Conservation (phyloP, 345 rosid species). For the Carallia pectinifolia region DNA sequence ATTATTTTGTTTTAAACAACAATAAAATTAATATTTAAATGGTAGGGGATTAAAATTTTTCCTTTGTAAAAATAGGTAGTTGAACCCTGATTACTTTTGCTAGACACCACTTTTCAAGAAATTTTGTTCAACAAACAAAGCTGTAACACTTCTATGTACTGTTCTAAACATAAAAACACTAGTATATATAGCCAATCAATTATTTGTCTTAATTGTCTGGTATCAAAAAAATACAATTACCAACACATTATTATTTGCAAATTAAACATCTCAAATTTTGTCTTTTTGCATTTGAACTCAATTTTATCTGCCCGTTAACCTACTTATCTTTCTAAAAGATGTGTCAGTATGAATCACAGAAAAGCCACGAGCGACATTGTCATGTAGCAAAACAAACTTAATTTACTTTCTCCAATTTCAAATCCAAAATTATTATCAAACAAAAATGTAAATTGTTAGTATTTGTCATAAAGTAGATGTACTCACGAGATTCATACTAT, state of each 20-base stretch:
- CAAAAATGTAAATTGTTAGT: not conserved
- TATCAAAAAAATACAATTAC: not conserved
- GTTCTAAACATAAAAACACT: too few species aligned
- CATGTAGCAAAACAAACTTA: conserved; percentile 44
- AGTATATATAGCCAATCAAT: not conserved
- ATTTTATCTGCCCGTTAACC: conserved; percentile 1
- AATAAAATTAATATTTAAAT: too few species aligned
- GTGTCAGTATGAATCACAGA: conserved; percentile 11
- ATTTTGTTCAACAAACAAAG: not conserved
- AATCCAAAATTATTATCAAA: conserved; percentile 17
- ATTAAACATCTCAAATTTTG: conserved; percentile 4
- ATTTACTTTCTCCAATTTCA: conserved; percentile 17
- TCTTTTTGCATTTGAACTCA: conserved; percentile 12
- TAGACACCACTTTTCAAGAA: too few species aligned
- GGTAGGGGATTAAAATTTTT: too few species aligned
- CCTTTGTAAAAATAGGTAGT: too few species aligned
- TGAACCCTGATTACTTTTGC: too few species aligned
- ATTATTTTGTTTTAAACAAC: too few species aligned
- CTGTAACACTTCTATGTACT: too few species aligned
- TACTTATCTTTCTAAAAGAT: conserved; percentile 21
- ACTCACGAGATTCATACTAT: conserved; percentile 76
- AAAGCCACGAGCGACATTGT: conserved; percentile 25
- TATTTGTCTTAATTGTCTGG: not conserved
- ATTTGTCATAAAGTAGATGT: conserved; percentile 13
- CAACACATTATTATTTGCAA: conserved; percentile 8